Evolutionary conservation across 192 early-diverging fungal genomes (phyloP).

Genomic region (Backusella tuberculispora): DNA sequence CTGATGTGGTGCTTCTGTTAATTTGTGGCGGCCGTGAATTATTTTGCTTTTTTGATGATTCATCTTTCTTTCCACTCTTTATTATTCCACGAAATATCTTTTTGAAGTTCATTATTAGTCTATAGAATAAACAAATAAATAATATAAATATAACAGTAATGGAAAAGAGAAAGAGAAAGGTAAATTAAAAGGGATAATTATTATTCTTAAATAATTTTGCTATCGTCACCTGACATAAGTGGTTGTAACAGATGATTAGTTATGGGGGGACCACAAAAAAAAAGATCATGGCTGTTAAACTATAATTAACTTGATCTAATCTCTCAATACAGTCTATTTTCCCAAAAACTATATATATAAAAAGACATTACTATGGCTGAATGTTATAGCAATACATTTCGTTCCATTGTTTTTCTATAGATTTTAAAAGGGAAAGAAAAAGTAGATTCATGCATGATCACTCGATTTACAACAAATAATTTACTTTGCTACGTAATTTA

Average conservation of each 20-base stretch:
- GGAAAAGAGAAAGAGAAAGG: conserved; percentile 15
- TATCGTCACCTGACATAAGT: not conserved
- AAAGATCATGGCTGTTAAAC: not conserved
- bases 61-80: not conserved
- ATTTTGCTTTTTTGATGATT: not conserved
- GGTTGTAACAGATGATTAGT: not conserved
- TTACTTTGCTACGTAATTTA: not conserved
- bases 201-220: not conserved
- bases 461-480: not conserved
- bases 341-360: not conserved
- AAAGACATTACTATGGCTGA: not conserved
- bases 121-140: not conserved
- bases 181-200: not conserved
- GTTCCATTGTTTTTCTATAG: not conserved
- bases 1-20: not conserved
- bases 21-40: not conserved
- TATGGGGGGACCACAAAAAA: not conserved
- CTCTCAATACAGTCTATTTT: not conserved
- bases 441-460: not conserved
- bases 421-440: not conserved
- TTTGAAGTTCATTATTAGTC: not conserved
- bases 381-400: not conserved
- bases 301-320: conserved; percentile 17
- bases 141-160: not conserved
- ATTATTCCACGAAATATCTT: not conserved